These are phyloP conservation scores for Lepidium africanum DNA, from an alignment of 345 rosid genomes.

Conservation along the genomic window DNA sequence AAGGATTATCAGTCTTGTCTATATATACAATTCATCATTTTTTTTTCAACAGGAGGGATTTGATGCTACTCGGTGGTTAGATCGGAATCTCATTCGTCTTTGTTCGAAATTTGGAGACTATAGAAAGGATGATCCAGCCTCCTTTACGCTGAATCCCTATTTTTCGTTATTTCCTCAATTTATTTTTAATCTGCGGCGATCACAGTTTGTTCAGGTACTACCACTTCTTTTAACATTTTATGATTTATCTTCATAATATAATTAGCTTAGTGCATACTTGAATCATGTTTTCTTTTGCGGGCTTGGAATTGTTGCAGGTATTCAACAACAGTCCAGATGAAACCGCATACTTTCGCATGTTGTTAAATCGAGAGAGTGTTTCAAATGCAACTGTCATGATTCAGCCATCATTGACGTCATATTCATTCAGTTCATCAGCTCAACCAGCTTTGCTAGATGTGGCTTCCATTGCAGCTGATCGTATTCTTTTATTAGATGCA, in stretches of 20 bases:
- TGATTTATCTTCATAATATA: not conserved
- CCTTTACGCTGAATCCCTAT: conserved; percentile 78
- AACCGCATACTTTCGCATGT: conserved; percentile 94
- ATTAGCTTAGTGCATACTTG: not conserved
- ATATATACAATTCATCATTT: not conserved
- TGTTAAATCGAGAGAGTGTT: conserved; percentile 79
- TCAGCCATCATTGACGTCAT: conserved; percentile 88
- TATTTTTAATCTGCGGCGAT: conserved; percentile 89
- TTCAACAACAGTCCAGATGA: conserved; percentile 98
- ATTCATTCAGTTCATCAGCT: conserved; percentile 73
- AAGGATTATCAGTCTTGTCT: not conserved
- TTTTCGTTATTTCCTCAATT: conserved; percentile 97
- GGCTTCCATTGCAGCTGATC: conserved; percentile 89
- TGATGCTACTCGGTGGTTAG: conserved; percentile 98
- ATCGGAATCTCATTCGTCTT: conserved; percentile 80
- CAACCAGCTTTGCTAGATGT: conserved; percentile 91
- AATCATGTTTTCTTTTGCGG: conserved; percentile 1
- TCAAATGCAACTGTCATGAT: conserved; percentile 96
- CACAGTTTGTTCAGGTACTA: conserved; percentile 92
- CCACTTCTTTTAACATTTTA: not conserved
- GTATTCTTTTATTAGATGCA: conserved; percentile 81
- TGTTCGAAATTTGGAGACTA: conserved; percentile 96
- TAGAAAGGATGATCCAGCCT: conserved; percentile 90
- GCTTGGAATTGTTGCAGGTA: conserved; percentile 42
- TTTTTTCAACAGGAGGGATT: conserved; percentile 66